A percentile compares a stretch with the other conserved stretches of the same genome.
phyloP scores from a whole-genome alignment of 139 green algal species.

The Picochlorum sp. region DNA sequence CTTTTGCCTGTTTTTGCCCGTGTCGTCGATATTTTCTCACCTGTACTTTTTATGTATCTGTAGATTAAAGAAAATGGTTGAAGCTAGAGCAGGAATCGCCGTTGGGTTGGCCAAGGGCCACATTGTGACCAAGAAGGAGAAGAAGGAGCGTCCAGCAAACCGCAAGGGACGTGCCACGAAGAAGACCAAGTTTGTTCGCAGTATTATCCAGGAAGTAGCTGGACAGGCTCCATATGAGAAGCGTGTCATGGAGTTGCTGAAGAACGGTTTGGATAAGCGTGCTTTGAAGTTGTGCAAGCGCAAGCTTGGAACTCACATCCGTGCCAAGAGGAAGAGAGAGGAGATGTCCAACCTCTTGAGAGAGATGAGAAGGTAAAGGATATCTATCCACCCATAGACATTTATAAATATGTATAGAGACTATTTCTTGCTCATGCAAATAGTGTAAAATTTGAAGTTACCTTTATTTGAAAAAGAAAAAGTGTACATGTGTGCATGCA shows the following conservation, averaged over 20 bases:
- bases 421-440: slow-evolving; percentile 3
- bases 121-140: slow-evolving; percentile 63
- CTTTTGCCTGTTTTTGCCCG: not conserved
- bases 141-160: slow-evolving; percentile 37
- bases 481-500: no score
- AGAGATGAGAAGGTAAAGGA: slow-evolving; percentile 65
- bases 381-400: not conserved
- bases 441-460: slow-evolving; percentile 5
- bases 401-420: not conserved
- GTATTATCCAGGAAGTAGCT: slow-evolving; percentile 84
- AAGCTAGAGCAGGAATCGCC: slow-evolving; percentile 55
- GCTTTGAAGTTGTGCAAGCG: slow-evolving; percentile 92
- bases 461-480: slow-evolving; percentile 6
- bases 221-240: slow-evolving; percentile 93
- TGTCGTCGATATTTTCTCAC: not conserved
- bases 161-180: slow-evolving; percentile 77
- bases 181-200: slow-evolving; percentile 78
- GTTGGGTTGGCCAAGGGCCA: slow-evolving; percentile 85
- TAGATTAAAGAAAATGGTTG: slow-evolving; percentile 30
- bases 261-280: slow-evolving; percentile 91
- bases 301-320: slow-evolving; percentile 93
- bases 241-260: slow-evolving; percentile 88
- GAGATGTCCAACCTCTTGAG: slow-evolving; percentile 74
- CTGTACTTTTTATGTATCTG: not conserved
- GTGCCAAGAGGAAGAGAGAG: slow-evolving; percentile 94